Conservation (phyloP, 75 land plant genomes). For the Picea glauca region DNA sequence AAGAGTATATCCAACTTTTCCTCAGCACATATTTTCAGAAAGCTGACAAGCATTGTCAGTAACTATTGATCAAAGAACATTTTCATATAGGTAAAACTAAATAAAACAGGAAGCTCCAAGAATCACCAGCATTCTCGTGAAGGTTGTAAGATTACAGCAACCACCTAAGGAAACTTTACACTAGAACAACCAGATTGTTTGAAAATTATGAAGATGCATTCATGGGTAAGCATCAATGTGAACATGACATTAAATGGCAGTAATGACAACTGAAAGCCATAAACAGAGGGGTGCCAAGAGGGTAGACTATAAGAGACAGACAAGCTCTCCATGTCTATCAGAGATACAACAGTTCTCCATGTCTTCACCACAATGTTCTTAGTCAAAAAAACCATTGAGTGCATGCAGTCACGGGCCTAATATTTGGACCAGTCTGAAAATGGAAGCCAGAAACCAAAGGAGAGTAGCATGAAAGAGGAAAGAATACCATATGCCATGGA, state of each 20-base stretch:
- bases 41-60: neutral
- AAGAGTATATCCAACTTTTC: neutral
- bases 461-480: neutral
- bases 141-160: neutral
- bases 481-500: neutral
- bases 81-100: neutral
- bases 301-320: neutral
- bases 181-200: neutral
- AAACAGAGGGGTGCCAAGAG: neutral
- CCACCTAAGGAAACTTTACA: neutral
- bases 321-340: neutral
- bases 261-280: neutral
- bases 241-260: neutral
- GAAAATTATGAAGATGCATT: neutral
- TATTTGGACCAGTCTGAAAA: neutral
- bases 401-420: no score
- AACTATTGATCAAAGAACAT: neutral
- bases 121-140: neutral
- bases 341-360: no score
- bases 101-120: neutral
- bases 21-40: neutral
- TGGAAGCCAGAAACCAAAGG: neutral
- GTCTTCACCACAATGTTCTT: no score
- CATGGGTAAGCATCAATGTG: neutral
- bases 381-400: no score